Evolutionary conservation across 169 alveolate genomes (phyloP).

Genomic region (Plasmodium knowlesi): DNA sequence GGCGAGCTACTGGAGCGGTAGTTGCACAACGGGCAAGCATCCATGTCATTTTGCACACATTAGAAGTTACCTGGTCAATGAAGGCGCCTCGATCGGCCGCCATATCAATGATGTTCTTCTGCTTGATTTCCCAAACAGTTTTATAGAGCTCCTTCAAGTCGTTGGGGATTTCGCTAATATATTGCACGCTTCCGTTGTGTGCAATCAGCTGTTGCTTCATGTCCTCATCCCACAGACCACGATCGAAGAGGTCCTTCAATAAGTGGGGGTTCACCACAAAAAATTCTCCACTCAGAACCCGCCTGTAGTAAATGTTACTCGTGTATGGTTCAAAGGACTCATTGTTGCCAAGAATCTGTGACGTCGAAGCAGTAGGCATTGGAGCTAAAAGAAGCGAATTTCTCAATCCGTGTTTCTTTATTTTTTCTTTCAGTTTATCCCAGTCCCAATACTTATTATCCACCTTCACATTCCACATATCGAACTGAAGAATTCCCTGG

Average conservation of each 20-base stretch:
- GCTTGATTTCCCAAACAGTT: constrained; percentile 99
- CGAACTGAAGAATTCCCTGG: constrained; percentile 97
- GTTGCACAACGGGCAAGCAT: neutral
- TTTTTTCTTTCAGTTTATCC: constrained; percentile 92
- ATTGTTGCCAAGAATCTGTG: constrained; percentile 97
- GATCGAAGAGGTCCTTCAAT: constrained; percentile 95
- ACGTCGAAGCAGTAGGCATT: constrained; percentile 99
- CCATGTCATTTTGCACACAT: too few species aligned
- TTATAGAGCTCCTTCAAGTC: constrained; percentile 93
- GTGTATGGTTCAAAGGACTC: constrained; percentile 99
- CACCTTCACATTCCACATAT: constrained; percentile 95
- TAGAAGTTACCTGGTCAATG: constrained; percentile 88
- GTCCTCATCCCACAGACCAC: constrained; percentile 94
- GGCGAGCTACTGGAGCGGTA: neutral
- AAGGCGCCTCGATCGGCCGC: constrained; percentile 97
- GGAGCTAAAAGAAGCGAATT: constrained; percentile 98
- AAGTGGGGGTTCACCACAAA: constrained; percentile 98
- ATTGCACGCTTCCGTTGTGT: constrained; percentile 95
- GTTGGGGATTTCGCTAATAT: constrained; percentile 93
- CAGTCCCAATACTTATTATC: constrained; percentile 94
- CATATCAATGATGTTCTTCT: constrained; percentile 95
- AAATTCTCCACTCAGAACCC: constrained; percentile 98
- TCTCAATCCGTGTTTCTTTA: constrained; percentile 94
- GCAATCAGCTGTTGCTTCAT: constrained; percentile 95
- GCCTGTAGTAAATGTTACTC: constrained; percentile 96